Base-by-base conservation (phyloP, 2,329 filamentous ascomycete genomes). In the Colletotrichum noveboracense region DNA sequence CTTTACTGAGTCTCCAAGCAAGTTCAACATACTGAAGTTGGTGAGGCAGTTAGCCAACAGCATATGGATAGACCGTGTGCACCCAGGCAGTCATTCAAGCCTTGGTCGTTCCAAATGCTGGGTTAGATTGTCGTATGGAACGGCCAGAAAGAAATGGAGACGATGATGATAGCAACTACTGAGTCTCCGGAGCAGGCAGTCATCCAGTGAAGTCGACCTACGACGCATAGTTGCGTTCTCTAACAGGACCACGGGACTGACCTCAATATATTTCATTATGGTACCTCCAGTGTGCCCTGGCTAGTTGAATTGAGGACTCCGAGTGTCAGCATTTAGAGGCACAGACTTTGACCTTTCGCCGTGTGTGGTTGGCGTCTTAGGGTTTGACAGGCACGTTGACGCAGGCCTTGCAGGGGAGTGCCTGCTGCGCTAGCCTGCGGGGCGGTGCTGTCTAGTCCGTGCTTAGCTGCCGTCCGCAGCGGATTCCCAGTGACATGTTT, bases 391-490 rank as follows among this genome's bases (percentile, higher is more conserved):
- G 52, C 32, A 30, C 36, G 61, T 64, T 34, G 36, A 64, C 32
- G 38, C 32, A 30, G 34, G 10, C 43, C 18, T 70, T 36, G 21
- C 67, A 70, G 26, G 56, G 67, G 34, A 62, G 18, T 70, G 67
- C 67, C 67, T 70, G 67, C 56, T 52, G 38, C 67, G 34, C 30
- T 62, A 62, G 56, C 24, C 55, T 69, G 55, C 55, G 32, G 55
- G 56, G 55, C 56, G 24, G 67, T 61, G 55, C 26, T 30, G 14
- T 48, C 36, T 52, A 70, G 55, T 48, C 34, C 28, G 69, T 68
- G 64, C 64, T 48, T 64, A 64, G 69, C 34, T 67, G 32, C 34
- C n/a, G 14, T 52, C 73, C 69, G 61, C 73, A 64, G 62, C 72
- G 56, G 55, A 55, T 26, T 48, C 66, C 48, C 30, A 52, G 38